A percentile compares a stretch with the other conserved stretches of the same genome.
These are phyloP conservation scores for Chloromonas sp. DNA, from an alignment of 163 green algal genomes.

Conservation along the genomic window DNA sequence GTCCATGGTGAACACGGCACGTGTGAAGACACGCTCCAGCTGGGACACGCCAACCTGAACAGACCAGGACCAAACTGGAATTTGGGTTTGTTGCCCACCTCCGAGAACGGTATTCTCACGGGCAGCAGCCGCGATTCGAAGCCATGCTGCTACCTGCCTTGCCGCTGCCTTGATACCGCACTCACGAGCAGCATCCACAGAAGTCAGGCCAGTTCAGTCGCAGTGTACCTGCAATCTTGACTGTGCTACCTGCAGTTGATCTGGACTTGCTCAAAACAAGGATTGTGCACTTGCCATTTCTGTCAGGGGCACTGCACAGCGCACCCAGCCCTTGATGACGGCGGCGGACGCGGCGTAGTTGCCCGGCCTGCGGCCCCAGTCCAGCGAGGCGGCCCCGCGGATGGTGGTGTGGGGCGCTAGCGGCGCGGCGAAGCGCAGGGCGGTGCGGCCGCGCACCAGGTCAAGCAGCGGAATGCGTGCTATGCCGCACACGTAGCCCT, in stretches of 20 bases:
- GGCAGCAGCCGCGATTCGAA: no score
- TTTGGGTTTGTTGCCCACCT: no score
- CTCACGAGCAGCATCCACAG: neutral
- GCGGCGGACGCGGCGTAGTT: conserved; percentile 25
- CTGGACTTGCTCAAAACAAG: no score
- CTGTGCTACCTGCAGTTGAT: no score
- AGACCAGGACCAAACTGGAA: neutral
- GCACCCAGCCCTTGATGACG: conserved; percentile 22
- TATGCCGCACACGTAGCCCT: conserved; percentile 42
- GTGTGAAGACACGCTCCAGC: conserved; percentile 8
- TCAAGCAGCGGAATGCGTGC: conserved; percentile 30
- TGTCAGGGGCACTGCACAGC: conserved; percentile 21
- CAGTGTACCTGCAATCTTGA: no score
- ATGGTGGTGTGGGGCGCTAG: conserved; percentile 36
- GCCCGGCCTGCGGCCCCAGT: conserved; percentile 41
- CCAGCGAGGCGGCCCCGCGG: conserved; percentile 33
- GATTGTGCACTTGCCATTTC: conserved; percentile 5
- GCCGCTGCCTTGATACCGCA: neutral
- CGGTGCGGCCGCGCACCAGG: conserved; percentile 21
- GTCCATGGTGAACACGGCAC: conserved; percentile 49
- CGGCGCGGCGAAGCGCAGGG: conserved; percentile 20
- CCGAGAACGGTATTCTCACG: no score
- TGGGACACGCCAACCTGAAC: neutral
- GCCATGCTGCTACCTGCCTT: no score
- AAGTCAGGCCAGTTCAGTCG: no score